These are phyloP conservation scores for Spizellomyces sp. DNA, from an alignment of 192 early-diverging fungal genomes.

Conservation along the genomic window DNA sequence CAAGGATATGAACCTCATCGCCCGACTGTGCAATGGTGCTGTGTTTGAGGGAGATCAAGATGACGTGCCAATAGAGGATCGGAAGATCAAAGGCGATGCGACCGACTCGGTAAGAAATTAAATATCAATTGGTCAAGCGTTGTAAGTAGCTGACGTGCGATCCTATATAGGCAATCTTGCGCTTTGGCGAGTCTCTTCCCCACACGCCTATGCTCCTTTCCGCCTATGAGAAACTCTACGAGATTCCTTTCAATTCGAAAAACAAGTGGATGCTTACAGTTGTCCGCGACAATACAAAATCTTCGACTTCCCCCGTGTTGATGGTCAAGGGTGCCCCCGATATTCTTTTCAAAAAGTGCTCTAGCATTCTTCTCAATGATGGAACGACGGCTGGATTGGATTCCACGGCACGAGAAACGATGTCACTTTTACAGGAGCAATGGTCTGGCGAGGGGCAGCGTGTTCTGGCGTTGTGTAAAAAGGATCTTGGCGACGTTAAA, in stretches of 20 bases:
- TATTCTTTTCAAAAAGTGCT: slow-evolving; percentile 49
- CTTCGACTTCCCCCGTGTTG: slow-evolving; percentile 42
- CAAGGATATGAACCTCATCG: slow-evolving; percentile 1
- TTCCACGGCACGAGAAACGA: slow-evolving; percentile 52
- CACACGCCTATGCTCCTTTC: slow-evolving; percentile 32
- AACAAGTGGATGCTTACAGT: slow-evolving; percentile 93
- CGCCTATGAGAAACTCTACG: slow-evolving; percentile 70
- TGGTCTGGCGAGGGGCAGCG: slow-evolving; percentile 78
- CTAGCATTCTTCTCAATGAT: slow-evolving; percentile 60
- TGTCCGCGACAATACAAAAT: slow-evolving; percentile 59
- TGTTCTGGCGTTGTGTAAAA: slow-evolving; percentile 79
- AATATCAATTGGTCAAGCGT: slow-evolving; percentile 21
- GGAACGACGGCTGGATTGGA: slow-evolving; percentile 39
- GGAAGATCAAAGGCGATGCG: slow-evolving; percentile 52
- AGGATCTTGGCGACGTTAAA: slow-evolving; percentile 17
- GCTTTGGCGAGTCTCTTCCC: not conserved
- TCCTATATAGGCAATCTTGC: too few relatives aligned
- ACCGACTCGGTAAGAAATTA: slow-evolving; percentile 40
- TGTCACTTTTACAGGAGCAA: slow-evolving; percentile 58
- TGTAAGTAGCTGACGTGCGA: too few relatives aligned
- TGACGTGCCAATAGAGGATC: slow-evolving; percentile 55
- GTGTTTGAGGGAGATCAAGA: slow-evolving; percentile 56
- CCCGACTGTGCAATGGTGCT: slow-evolving; percentile 71
- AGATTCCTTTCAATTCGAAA: slow-evolving; percentile 89
- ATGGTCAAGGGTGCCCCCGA: slow-evolving; percentile 82